Evolutionary conservation across 805 yeast genomes (phyloP), one percentile per base, ranked within the genome.

Genomic region (Barnettozyma californica): DNA sequence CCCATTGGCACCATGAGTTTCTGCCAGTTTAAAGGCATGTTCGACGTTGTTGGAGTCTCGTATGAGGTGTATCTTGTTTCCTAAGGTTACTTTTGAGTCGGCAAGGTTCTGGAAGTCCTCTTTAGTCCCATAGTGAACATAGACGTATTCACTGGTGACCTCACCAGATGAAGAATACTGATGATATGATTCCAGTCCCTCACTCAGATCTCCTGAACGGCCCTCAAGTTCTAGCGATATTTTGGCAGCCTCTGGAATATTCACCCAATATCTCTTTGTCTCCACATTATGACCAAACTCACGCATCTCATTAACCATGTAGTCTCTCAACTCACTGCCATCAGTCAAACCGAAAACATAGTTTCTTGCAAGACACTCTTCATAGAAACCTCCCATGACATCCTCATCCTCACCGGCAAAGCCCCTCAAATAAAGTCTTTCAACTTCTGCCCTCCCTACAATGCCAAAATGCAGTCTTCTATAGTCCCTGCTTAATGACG

Each of bases 401-500:
- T 34, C 66, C 26, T 63, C 53, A 36, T 70, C 69, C n/a, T 56
- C 67, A 38, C 60, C 54, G 27, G 59, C 53, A 39, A 78, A 58
- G 3, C 69, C 57, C 20, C 67, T 68, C 44, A 87, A 60, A 54
- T 75, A 82, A 18, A 79, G 64, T 31, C 96, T 71, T 55, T 85
- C 81, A 27, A 85, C 74, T 53, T 90, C 97, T 9, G 80, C 75
- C 47, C 74, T 75, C 2, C 95, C 83, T 43, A 87, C 61, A 46
- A 70, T 75, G 33, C 81, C 74, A 29, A 83, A 81, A 65, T 88
- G 87, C 54, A 87, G 64, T 44, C 96, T 68, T 57, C 92, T 75
- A 58, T 86, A 79, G 64, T 91, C 97, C 54, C 96, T 70, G 44
- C 85, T 80, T 18, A 88, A 68, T 2, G 96, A 87, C 1, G 97